phyloP scores from a whole-genome alignment of 2,329 filamentous ascomycete genomes.

The Eutypa lata region DNA sequence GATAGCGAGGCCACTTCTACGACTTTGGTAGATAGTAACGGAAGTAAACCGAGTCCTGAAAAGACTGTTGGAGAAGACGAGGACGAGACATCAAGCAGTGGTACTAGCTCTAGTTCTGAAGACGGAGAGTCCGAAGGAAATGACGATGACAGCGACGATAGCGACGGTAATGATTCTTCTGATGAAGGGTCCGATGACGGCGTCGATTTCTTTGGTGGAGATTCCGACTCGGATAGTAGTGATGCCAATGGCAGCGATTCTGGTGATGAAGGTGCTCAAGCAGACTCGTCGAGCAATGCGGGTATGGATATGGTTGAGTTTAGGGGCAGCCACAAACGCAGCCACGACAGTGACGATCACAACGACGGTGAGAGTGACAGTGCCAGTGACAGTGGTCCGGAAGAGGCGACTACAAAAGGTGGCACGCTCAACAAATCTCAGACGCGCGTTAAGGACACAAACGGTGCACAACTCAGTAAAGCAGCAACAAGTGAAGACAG shows the following conservation, averaged over 20 bases:
- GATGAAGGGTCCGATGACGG: constrained; percentile 8
- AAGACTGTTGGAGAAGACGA: constrained; percentile 14
- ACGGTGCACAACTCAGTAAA: background rate
- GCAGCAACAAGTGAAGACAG: background rate
- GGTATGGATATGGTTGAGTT: background rate
- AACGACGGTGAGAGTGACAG: constrained; percentile 19
- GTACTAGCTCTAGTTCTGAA: constrained; percentile 22
- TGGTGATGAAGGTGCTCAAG: constrained; percentile 1
- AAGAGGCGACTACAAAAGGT: constrained; percentile 13
- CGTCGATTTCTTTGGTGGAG: constrained; percentile 8
- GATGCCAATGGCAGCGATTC: constrained; percentile 14
- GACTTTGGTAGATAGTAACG: constrained; percentile 8
- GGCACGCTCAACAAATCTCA: background rate
- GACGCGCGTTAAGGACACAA: background rate
- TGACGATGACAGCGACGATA: constrained; percentile 10
- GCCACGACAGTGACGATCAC: constrained; percentile 6
- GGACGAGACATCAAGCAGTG: constrained; percentile 20
- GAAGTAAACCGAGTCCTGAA: constrained; percentile 9
- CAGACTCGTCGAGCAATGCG: constrained; percentile 1
- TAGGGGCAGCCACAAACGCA: constrained; percentile 6
- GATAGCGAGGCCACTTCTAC: constrained; percentile 23
- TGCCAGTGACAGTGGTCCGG: constrained; percentile 23
- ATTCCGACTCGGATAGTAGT: constrained; percentile 5
- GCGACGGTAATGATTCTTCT: constrained; percentile 1
- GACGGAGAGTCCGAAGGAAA: constrained; percentile 10